Base-by-base conservation (phyloP, 2,329 filamentous ascomycete species). In the Curvularia verruculosa region DNA sequence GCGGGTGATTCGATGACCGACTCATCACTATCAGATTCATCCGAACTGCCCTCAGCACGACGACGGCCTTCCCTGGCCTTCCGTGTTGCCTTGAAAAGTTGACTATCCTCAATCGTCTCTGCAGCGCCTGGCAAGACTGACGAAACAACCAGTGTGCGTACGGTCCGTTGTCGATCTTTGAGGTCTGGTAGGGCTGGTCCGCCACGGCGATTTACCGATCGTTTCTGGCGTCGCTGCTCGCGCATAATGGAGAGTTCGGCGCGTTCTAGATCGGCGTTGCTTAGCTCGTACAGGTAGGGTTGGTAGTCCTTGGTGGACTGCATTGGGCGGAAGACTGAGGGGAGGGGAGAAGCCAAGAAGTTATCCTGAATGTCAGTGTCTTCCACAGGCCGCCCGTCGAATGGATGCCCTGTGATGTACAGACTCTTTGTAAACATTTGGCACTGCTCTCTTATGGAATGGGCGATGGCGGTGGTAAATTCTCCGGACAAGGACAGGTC, bases 381-480 rank as follows among this genome's bases (percentile, higher is more conserved):
- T 66, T 98, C 95, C 21, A 98, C 85, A 2, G 92, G 92, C 34
- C 95, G 86, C 48, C 95, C 95, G 73, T 99, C 95, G 70, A 99
- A 99, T 24, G 92, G 89, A 79, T 99, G 93, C 2, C 93, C 92
- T 51, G 96, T 87, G 68, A 95, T 91, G 78, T 96, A 98, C 58
- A 99, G 81, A 70, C 92, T 96, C 74, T 92, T 90, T 5, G 92
- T 96, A 75, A 97, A 99, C 28, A 98, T 85, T 74, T 99, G 95
- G 39, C 89, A 88, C 78, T 99, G 95, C 77, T 99, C 95, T 60
- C 95, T 89, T 71, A 99, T 99, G 59, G 92, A 96, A 78, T 99
- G 95, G 12, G 95, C 95, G 74, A 99, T 98, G 7, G 95, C 94
- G 0, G 95, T 99, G 2, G 92, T 93, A 70, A 99, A 99, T 76